Percentiles rank a stretch among this genome's conserved stretches.
Conservation (phyloP, 129 eudicot genomes). For the Pittosporum tobira region DNA sequence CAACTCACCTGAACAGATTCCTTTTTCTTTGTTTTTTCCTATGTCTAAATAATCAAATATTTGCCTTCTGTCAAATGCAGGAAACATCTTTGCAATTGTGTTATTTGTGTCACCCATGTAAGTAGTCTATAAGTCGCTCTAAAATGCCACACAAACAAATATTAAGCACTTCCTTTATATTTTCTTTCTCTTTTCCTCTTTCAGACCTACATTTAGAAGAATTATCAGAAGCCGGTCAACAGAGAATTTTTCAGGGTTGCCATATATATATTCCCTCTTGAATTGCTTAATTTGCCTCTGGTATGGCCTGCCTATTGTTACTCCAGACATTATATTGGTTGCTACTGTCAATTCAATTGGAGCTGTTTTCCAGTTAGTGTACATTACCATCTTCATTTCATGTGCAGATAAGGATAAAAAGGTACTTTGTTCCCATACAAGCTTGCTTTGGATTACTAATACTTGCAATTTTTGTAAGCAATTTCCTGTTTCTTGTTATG, state of each 20-base stretch:
- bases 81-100: slow-evolving; percentile 39
- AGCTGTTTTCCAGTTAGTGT: slow-evolving; percentile 39
- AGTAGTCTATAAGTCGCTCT: slow-evolving; percentile 1
- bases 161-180: not conserved
- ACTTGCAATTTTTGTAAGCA: not conserved
- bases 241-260: slow-evolving; percentile 46
- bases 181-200: not conserved
- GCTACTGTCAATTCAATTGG: slow-evolving; percentile 43
- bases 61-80: slow-evolving; percentile 20
- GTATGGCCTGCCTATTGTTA: slow-evolving; percentile 41
- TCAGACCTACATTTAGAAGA: slow-evolving; percentile 47
- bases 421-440: slow-evolving; percentile 7
- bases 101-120: slow-evolving; percentile 47
- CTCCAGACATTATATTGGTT: slow-evolving; percentile 29
- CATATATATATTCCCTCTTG: slow-evolving; percentile 41
- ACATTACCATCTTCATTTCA: slow-evolving; percentile 27
- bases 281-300: slow-evolving; percentile 43
- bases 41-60: not conserved
- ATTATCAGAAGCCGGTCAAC: slow-evolving; percentile 36
- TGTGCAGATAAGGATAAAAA: slow-evolving; percentile 26
- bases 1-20: not conserved
- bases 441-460: not conserved
- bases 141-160: not conserved
- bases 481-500: no score
- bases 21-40: no score